Percentiles rank a stretch among this genome's conserved stretches.
These are phyloP conservation scores for Fusarium decemcellulare DNA, from an alignment of 2,329 filamentous ascomycete species.

Conservation along the genomic window DNA sequence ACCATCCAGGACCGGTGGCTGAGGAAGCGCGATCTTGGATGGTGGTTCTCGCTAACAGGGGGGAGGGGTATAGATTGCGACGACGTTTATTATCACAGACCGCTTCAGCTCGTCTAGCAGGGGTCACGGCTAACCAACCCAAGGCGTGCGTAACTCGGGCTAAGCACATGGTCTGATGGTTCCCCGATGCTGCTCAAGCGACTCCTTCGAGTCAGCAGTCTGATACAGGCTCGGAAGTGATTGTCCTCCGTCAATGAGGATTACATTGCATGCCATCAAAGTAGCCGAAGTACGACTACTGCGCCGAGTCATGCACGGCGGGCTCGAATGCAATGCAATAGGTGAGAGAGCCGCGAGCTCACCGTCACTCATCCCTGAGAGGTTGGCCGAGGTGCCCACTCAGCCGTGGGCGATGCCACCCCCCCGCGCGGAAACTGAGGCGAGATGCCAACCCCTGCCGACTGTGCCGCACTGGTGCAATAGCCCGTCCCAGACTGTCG, in stretches of 20 bases:
- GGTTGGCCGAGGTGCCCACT: neutral
- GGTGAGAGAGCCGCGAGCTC: neutral
- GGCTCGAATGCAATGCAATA: neutral
- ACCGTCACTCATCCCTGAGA: constrained; percentile 16
- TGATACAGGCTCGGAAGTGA: neutral
- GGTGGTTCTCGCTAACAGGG: neutral
- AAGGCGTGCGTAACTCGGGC: neutral
- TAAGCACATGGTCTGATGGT: constrained; percentile 12
- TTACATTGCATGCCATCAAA: constrained; percentile 1
- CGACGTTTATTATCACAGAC: constrained; percentile 8
- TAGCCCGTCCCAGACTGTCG: constrained; percentile 46
- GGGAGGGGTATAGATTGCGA: neutral
- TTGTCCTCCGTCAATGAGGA: neutral
- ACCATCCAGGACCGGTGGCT: constrained; percentile 6
- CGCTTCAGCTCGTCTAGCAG: constrained; percentile 8
- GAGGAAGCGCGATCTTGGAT: neutral
- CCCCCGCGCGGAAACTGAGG: constrained; percentile 42
- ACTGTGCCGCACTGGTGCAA: constrained; percentile 43
- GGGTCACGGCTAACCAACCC: constrained; percentile 1
- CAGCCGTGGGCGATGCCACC: constrained; percentile 22
- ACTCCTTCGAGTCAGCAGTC: constrained; percentile 4
- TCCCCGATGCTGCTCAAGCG: neutral
- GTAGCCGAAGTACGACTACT: constrained; percentile 31
- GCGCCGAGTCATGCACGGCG: constrained; percentile 29
- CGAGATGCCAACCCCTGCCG: constrained; percentile 39